Evolutionary conservation across 805 yeast species (phyloP).

Genomic region (Candida easanensis): DNA sequence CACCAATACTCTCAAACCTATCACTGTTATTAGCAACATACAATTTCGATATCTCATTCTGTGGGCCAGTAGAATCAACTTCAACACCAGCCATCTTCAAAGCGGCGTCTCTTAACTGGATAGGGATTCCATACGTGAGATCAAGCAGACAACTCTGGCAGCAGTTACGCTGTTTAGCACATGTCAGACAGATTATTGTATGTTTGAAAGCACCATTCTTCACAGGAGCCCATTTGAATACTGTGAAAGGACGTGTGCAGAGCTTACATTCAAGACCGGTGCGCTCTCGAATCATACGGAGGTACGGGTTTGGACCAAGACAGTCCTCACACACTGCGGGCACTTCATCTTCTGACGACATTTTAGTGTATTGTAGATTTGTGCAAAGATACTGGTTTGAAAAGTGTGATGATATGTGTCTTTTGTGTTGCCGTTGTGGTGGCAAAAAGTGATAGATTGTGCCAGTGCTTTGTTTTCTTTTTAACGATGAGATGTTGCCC

Average conservation of each 20-base stretch:
- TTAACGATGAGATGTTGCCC: neutral
- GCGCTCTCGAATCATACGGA: slow-evolving; percentile 68
- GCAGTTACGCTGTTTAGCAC: slow-evolving; percentile 76
- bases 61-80: slow-evolving; percentile 37
- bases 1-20: slow-evolving; percentile 32
- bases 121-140: slow-evolving; percentile 75
- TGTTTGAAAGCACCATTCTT: slow-evolving; percentile 45
- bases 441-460: neutral
- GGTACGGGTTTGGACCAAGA: slow-evolving; percentile 61
- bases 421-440: neutral
- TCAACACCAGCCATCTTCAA: slow-evolving; percentile 63
- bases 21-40: slow-evolving; percentile 53
- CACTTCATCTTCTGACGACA: slow-evolving; percentile 15
- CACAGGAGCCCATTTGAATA: slow-evolving; percentile 67
- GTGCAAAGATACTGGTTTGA: neutral
- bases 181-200: slow-evolving; percentile 74
- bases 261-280: slow-evolving; percentile 80
- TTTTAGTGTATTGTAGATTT: neutral
- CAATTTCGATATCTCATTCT: slow-evolving; percentile 51
- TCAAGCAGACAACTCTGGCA: slow-evolving; percentile 90
- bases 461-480: neutral
- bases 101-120: slow-evolving; percentile 77
- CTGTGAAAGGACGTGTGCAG: slow-evolving; percentile 83
- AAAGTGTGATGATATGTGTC: neutral
- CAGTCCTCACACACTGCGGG: slow-evolving; percentile 76